Evolutionary conservation across 2,329 filamentous ascomycete species (phyloP).

Genomic region (Ophiocordyceps camponoti-leonardi): DNA sequence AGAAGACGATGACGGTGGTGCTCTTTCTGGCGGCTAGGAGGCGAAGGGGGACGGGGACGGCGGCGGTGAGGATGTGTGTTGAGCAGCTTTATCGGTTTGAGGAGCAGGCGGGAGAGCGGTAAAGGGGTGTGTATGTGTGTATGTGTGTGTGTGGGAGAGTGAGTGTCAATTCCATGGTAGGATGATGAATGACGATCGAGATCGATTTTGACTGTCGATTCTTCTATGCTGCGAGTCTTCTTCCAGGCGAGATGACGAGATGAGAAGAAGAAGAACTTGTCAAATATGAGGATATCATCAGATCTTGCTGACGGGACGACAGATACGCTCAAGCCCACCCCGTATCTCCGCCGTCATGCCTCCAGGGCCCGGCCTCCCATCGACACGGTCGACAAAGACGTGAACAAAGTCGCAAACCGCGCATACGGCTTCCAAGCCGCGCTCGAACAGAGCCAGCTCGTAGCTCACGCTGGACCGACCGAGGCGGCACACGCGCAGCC

Average conservation of each 20-base stretch:
- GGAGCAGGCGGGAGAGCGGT: constrained; percentile 28
- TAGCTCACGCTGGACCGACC: constrained; percentile 80
- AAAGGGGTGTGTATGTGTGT: not conserved
- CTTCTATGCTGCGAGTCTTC: not conserved
- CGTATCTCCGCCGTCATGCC: constrained; percentile 48
- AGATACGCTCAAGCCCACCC: constrained; percentile 37
- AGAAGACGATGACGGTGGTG: not conserved
- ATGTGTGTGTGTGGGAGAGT: not conserved
- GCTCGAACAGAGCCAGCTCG: constrained; percentile 74
- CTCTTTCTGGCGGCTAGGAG: not conserved
- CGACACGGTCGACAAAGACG: constrained; percentile 68
- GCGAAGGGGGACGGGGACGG: not conserved
- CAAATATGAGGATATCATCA: not conserved
- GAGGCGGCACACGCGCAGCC: constrained; percentile 65
- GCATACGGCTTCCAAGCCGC: constrained; percentile 54
- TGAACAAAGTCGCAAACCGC: constrained; percentile 78
- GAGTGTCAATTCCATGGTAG: not conserved
- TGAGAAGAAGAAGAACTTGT: not conserved
- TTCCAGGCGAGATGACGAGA: not conserved
- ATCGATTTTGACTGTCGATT: not conserved
- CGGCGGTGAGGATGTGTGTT: constrained; percentile 29
- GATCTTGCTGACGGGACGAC: not conserved
- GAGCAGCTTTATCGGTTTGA: constrained; percentile 60
- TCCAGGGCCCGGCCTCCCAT: constrained; percentile 44
- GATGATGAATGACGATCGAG: not conserved